A percentile compares a stretch with the other conserved stretches of the same genome.
Conservation (phyloP, 2,329 filamentous ascomycete genomes). For the Leptodontidium sp. region DNA sequence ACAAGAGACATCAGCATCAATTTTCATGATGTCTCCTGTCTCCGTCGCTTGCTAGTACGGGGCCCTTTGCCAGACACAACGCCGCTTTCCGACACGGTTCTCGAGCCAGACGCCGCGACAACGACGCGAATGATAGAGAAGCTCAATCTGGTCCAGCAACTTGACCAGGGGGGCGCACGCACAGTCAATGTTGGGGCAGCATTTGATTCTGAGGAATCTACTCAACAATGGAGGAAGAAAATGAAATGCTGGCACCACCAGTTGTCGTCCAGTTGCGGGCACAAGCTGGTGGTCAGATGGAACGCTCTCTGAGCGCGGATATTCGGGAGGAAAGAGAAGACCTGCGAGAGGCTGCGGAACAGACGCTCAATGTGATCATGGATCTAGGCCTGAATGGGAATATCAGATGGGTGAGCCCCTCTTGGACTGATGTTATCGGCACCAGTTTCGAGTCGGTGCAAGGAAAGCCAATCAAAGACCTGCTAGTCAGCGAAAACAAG, state of each 20-base stretch:
- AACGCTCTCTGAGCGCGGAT: conserved; percentile 80
- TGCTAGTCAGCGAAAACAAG: conserved; percentile 81
- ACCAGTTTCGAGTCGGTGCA: conserved; percentile 76
- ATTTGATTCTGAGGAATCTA: conserved; percentile 40
- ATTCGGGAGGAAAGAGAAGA: conserved; percentile 94
- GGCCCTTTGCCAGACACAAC: conserved; percentile 35
- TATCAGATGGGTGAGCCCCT: conserved; percentile 95
- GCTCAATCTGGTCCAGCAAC: conserved; percentile 18
- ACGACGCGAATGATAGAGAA: conserved; percentile 38
- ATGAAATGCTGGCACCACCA: conserved; percentile 45
- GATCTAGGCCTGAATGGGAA: conserved; percentile 90
- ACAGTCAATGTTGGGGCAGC: conserved; percentile 43
- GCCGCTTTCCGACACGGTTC: conserved; percentile 31
- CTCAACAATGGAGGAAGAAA: conserved; percentile 38
- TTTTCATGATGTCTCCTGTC: conserved; percentile 41
- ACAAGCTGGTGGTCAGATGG: conserved; percentile 55
- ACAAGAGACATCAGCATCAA: conserved; percentile 44
- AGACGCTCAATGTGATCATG: conserved; percentile 95
- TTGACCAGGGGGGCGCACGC: conserved; percentile 21
- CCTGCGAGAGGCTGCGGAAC: conserved; percentile 92
- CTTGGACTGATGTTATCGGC: conserved; percentile 93
- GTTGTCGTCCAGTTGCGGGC: conserved; percentile 44
- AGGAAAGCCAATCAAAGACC: conserved; percentile 79
- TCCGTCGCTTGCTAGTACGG: conserved; percentile 37
- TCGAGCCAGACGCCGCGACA: conserved; percentile 28